Evolutionary conservation across 1,139 yeast species (phyloP).

Genomic region (Suhomyces ambrosiae): DNA sequence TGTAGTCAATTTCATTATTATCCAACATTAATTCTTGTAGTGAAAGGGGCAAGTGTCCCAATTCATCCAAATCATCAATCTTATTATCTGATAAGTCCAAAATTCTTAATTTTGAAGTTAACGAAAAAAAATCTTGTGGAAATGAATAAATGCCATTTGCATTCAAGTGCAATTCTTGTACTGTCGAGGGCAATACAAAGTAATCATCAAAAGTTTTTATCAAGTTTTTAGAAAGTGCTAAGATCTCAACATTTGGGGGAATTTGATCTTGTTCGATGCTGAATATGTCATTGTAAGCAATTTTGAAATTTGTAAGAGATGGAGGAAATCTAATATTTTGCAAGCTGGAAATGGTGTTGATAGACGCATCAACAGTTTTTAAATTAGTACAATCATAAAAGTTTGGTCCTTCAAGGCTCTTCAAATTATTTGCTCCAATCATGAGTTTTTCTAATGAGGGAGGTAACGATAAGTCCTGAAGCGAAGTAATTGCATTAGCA

Average conservation of each 20-base stretch:
- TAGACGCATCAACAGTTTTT: constrained; percentile 17
- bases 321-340: constrained; percentile 18
- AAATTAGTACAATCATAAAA: constrained; percentile 12
- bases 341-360: constrained; percentile 17
- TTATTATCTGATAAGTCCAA: constrained; percentile 23
- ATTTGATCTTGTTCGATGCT: constrained; percentile 15
- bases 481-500: constrained; percentile 22
- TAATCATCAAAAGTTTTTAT: constrained; percentile 13
- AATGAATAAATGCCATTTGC: constrained; percentile 21
- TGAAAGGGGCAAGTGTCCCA: constrained; percentile 25
- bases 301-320: constrained; percentile 16
- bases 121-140: constrained; percentile 18
- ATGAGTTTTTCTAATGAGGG: constrained; percentile 17
- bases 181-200: constrained; percentile 16
- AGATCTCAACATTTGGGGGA: constrained; percentile 19
- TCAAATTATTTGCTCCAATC: constrained; percentile 23
- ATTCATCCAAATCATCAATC: constrained; percentile 30
- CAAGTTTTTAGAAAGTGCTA: constrained; percentile 22
- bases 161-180: constrained; percentile 21
- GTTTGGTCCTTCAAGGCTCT: constrained; percentile 20
- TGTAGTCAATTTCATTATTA: constrained; percentile 28
- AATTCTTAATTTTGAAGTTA: constrained; percentile 14
- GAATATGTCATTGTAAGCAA: constrained; percentile 23
- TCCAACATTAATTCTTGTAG: constrained; percentile 22
- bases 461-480: constrained; percentile 19